phyloP scores from a whole-genome alignment of 2,329 filamentous ascomycete genomes.

The Fusarium lyarnte region DNA sequence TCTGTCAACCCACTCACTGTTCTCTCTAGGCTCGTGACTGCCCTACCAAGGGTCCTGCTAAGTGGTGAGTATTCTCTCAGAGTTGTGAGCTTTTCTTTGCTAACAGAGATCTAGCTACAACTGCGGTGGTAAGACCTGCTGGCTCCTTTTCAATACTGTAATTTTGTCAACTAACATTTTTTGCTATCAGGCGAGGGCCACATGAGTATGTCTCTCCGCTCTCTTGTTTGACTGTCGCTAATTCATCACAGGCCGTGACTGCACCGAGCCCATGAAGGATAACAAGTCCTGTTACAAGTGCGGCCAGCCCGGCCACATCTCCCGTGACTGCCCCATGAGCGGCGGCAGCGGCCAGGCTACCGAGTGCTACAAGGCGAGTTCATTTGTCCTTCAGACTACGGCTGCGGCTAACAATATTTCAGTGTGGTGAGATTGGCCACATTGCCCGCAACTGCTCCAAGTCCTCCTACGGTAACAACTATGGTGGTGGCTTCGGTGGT shows the following conservation, averaged over 20 bases:
- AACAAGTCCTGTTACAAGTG: slow-evolving; percentile 81
- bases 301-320: slow-evolving; percentile 88
- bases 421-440: slow-evolving; percentile 95
- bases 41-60: slow-evolving; percentile 83
- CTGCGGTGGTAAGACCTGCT: slow-evolving; percentile 73
- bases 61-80: slow-evolving; percentile 70
- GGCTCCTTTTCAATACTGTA: not conserved
- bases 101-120: slow-evolving; percentile 70
- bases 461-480: slow-evolving; percentile 63
- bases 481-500: slow-evolving; percentile 60
- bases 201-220: slow-evolving; percentile 71
- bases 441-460: slow-evolving; percentile 92
- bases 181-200: slow-evolving; percentile 68
- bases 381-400: not conserved
- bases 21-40: slow-evolving; percentile 77
- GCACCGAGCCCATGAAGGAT: slow-evolving; percentile 88
- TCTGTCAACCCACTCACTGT: slow-evolving; percentile 17
- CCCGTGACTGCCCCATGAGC: slow-evolving; percentile 79
- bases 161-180: slow-evolving; percentile 39
- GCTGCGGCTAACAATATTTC: slow-evolving; percentile 9
- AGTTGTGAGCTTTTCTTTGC: not conserved
- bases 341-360: slow-evolving; percentile 61
- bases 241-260: slow-evolving; percentile 78
- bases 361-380: slow-evolving; percentile 86
- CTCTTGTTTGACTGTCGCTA: slow-evolving; percentile 1